Evolutionary conservation across 2,329 filamentous ascomycete species (phyloP), one percentile per base, ranked within the genome.

Genomic region (Amesomyces nigricolor): DNA sequence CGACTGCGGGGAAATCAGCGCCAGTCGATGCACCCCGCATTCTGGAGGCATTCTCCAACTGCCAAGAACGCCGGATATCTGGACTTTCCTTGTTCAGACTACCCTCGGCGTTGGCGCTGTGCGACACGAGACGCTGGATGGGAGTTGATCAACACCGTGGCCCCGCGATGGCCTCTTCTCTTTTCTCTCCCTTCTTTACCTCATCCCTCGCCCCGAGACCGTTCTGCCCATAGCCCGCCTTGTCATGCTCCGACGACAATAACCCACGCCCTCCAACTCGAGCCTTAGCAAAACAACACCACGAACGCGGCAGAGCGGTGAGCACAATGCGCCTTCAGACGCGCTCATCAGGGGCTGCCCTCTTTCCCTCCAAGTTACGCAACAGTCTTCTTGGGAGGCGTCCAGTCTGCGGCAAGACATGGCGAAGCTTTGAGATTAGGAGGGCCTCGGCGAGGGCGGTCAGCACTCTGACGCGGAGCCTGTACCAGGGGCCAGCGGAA

Each of bases 401-500:
- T 11, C n/a, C 43, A 5, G n/a, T 14, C 9, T 17, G 53, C 45
- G 11, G 19, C 19, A 46, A 26, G 26, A 17, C 47, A 44, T 48
- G 47, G 56, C 40, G 19, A 10, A 47, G 8, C 5, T 26, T 10
- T 30, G 42, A 48, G 10, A 35, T 14, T 14, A 39, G 32, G n/a
- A 40, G 16, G 17, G 6, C 26, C 11, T 8, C 26, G 8, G 47
- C 32, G 14, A 56, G 63, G 32, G 17, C 39, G n/a, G n/a, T 57
- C 44, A 57, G 60, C 40, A 57, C 58, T 4, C 43, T 65, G 55
- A 62, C 62, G 4, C 55, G 35, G 30, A 66, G 64, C 26, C 58
- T 65, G 40, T 53, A 43, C 22, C 50, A 62, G 40, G 63, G 63
- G 10, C 59, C 61, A 35, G 16, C 42, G n/a, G 60, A 65, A 54